Base-by-base conservation (phyloP, 257 asterid species). In the Ilex aquifolium region DNA sequence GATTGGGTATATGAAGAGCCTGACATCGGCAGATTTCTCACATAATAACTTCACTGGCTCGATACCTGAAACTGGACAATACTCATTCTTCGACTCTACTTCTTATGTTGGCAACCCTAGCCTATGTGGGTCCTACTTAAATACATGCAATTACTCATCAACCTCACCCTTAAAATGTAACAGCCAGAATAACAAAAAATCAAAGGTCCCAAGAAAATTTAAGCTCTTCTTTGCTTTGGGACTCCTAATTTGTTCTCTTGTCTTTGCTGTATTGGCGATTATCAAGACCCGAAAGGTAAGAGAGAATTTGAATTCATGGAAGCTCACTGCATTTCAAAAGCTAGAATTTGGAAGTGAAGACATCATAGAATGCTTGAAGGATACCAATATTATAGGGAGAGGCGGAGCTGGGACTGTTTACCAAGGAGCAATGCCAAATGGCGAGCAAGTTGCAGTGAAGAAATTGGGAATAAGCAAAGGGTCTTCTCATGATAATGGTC, bases 21-120 rank as follows among this genome's bases (percentile, higher is more conserved):
- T 80, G 21, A 80, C 86, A n/a, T 74, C 83, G 0, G 86, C 80
- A 51, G 86, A 77, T 61, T 80, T 80, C 59, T 80, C 86, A 3
- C 77, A 74, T 51, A 77, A 80, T 44, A 77, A 80, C 59, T 72
- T 80, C 48, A 68, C 79, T 44, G 86, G 86, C 60, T 60, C 77
- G n/a, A 65, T 80, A 32, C 86, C 83, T 30, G 79, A 72, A 63
- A 69, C 60, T n/a, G 86, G 86, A 0, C 86, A 77, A 44, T 80
- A 58, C 44, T 62, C 71, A 52, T 72, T 62, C 66, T 72, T 77
- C 70, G 74, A 80, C 60, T 59, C 69, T 8, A 77, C 86, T 13
- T 72, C 83, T 42, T 80, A 71, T 50, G 10, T 69, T 31, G 86
- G 72, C 36, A 80, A 80, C 51, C 83, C 83, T 13, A 57, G 64